Base-by-base conservation (phyloP, 192 early-diverging fungal species). In the Rhizoclosmatium globosum region DNA sequence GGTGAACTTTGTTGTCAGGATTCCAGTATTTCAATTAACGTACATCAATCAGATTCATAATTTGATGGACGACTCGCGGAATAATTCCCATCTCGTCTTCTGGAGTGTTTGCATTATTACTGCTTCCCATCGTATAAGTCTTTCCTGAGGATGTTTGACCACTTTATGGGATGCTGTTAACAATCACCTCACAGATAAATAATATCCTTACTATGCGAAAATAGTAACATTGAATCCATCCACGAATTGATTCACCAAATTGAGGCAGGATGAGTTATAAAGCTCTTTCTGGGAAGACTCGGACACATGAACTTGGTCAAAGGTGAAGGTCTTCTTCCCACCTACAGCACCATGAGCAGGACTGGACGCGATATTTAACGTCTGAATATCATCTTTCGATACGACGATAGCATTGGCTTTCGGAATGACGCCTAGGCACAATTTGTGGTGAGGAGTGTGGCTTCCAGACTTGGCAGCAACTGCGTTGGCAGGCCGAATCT, bases 191-290 rank as follows among this genome's bases (percentile, higher is more conserved):
- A 21, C 42, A 82, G 71, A 9, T 44, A 46, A 44, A 50, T 46
- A 58, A 4, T 56, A 15, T 31, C 21, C 77, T 62, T 76, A 86
- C 84, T 87, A 87, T 59, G 96, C 96, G 68, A 98, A 88, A 59
- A 99, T 92, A 1, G 97, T 97, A 42, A 94, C 95, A 84, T 99
- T 99, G 81, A 95, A 96, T n/a, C 98, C 98, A 86, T 95, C 93
- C 4, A 94, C 56, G 66, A 96, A 93, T 71, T 92, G 88, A 1
- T 89, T 81, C 6, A 95, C 77, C 19, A 95, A 75, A 2, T 90
- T 88, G 38, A 81, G 82, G 47, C 86, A 88, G 23, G 87, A 85
- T 0, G 80, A 64, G 42, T 85, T 68, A 76, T 94, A 95, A n/a
- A 95, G 83, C 15, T 88, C 50, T 43, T 85, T 62, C 75, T 95